Conservation (phyloP, 176 grass and related monocot genomes). For the Aegilops tauschii region DNA sequence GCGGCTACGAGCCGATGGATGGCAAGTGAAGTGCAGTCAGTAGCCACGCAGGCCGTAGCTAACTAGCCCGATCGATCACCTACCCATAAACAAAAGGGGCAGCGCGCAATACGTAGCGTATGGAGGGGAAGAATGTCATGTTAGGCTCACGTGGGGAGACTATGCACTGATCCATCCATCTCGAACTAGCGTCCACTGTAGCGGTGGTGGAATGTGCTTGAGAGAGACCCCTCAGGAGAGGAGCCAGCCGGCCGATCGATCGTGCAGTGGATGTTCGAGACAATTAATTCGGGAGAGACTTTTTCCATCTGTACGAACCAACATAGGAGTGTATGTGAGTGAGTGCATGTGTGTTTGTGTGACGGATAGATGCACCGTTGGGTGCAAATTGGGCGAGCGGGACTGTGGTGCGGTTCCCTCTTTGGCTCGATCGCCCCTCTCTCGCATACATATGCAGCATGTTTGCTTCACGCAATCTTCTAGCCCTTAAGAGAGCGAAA, state of each 20-base stretch:
- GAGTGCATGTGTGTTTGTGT: background rate
- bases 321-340: background rate
- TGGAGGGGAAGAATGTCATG: slow-evolving; percentile 44
- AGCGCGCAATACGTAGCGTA: slow-evolving; percentile 24
- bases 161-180: background rate
- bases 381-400: slow-evolving; percentile 31
- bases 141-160: slow-evolving; percentile 37
- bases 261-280: background rate
- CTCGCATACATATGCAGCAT: slow-evolving; percentile 33
- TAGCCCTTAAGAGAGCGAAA: slow-evolving; percentile 57
- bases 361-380: slow-evolving; percentile 15
- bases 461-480: slow-evolving; percentile 99
- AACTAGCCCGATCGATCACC: background rate
- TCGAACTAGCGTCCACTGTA: background rate
- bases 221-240: slow-evolving; percentile 23
- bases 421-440: background rate
- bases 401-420: slow-evolving; percentile 15
- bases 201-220: slow-evolving; percentile 41
- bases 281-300: background rate
- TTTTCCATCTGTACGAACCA: background rate
- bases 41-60: background rate
- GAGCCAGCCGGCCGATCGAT: background rate
- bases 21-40: slow-evolving; percentile 34
- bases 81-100: slow-evolving; percentile 8
- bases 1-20: background rate